Evolutionary conservation across 352 stramenopile genomes (phyloP), one percentile per base, ranked within the genome.

Genomic region (Pythium insidiosum): DNA sequence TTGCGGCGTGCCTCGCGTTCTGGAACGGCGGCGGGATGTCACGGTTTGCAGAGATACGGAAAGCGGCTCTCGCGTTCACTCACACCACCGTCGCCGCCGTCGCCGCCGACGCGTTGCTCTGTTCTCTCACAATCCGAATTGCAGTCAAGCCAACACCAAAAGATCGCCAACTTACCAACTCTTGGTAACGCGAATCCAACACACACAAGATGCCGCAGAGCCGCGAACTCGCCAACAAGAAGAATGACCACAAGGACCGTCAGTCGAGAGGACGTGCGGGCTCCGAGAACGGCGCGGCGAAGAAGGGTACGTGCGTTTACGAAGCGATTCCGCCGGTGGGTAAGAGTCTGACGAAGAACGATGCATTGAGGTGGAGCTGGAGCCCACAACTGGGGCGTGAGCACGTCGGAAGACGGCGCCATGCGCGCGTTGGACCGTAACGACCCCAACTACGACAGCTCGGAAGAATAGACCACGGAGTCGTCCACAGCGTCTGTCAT

Each of bases 211-310:
- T 92, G 80, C 72, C 80, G 29, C 62, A 81, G 46, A 89, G 76
- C 59, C 80, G 76, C 34, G 74, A 89, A 49, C 64, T 89, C 38
- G 41, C 63, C 33, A 91, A 83, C 65, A 91, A 91, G 66, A 91
- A 88, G 66, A 88, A 86, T 58, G 72, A 82, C 50, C 57, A 80
- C 53, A 91, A 91, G 71, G 75, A 92, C 54, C 80, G 74, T 23
- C 76, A 88, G 23, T 88, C 77, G 38, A 69, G 76, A n/a, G 80
- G 76, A 2, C 70, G 56, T 7, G 53, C 74, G 19, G 73, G 73
- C 28, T 68, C 64, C 16, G 66, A 58, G 16, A 45, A 52, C 1
- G 22, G 50, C 18, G 64, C 50, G 22, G 61, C 60, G 38, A 88
- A 88, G 68, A 88, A 88, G 47, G 73, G 71, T 80, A 12, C 23